Base-by-base conservation (phyloP, 495 filamentous ascomycete genomes). In the Penicillium maclennaniae region DNA sequence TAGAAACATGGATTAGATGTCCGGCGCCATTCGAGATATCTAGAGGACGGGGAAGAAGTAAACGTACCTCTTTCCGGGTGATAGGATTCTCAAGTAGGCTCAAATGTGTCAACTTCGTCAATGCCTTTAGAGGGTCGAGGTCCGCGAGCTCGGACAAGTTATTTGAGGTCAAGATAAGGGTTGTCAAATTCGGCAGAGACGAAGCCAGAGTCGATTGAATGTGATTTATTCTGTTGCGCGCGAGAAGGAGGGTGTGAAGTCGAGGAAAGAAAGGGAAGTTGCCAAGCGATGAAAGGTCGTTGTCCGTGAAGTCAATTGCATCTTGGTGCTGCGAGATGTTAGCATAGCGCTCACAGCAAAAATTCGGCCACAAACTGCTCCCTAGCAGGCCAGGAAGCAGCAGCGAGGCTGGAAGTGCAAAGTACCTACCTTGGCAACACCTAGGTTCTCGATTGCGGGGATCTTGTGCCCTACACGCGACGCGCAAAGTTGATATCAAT, bases 281-380 rank as follows among this genome's bases (percentile, higher is more conserved):
- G 49, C 83, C 83, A 47, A 99, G 81, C 31, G 84, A 73, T 46
- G 87, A 83, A 66, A 99, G 90, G 70, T 97, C 91, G 71, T 99
- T 99, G 75, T 99, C 93, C 63, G 95, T 97, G 63, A 99, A 85
- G 71, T 99, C 93, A 74, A 99, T 95, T 43, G 86, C 82, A 76
- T 97, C 93, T 81, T 96, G 91, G 54, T 86, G 81, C 81, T 86
- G 63, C 12, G 10, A 17, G 1, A 40, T 14, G 40, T 67, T 37
- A 70, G 41, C 19, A 61, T 7, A 12, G 9, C 31, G 10, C 10
- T 31, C 9, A 10, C 31, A 12, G 15, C 31, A 34, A 14, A 14
- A 9, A 4, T 9, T 14, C 31, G 14, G 9, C 9, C 10, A 34
- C 1, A 10, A 14, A 34, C 31, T 34, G 31, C 31, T 12, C 31